Percentiles rank a stretch among this genome's conserved stretches.
Conservation (phyloP, 768 basidiomycete species). For the Leccinellum luteum region DNA sequence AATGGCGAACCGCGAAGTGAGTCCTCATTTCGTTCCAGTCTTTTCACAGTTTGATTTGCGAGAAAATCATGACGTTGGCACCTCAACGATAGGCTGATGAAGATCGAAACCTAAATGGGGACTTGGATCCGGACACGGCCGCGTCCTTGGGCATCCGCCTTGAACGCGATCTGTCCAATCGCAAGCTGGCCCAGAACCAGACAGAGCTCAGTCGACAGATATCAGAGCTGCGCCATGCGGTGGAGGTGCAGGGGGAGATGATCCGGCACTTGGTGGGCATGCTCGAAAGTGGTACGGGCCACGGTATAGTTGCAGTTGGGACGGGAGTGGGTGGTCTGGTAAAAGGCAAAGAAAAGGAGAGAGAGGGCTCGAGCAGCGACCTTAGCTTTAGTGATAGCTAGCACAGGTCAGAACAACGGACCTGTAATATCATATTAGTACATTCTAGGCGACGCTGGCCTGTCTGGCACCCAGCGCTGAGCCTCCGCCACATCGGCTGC, state of each 20-base stretch:
- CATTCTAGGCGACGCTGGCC: no score
- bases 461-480: no score
- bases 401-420: background rate
- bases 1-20: constrained; percentile 57
- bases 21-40: constrained; percentile 4
- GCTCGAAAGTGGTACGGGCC: constrained; percentile 10
- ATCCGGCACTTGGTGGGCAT: constrained; percentile 31
- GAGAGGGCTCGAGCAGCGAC: background rate
- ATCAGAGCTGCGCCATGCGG: constrained; percentile 47
- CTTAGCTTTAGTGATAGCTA: background rate
- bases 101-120: background rate
- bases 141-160: constrained; percentile 6
- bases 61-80: background rate
- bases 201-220: constrained; percentile 66
- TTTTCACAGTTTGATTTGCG: background rate
- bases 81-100: constrained; percentile 1
- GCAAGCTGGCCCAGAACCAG: constrained; percentile 65
- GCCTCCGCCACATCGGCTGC: no score
- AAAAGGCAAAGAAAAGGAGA: constrained; percentile 19
- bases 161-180: constrained; percentile 48
- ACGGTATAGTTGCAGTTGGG: no score
- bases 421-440: background rate
- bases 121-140: constrained; percentile 1
- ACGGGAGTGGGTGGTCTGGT: background rate
- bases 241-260: constrained; percentile 60